Percentiles rank a stretch among this genome's conserved stretches.
Conservation (phyloP, 495 filamentous ascomycete genomes). For the Penicillium daleae region DNA sequence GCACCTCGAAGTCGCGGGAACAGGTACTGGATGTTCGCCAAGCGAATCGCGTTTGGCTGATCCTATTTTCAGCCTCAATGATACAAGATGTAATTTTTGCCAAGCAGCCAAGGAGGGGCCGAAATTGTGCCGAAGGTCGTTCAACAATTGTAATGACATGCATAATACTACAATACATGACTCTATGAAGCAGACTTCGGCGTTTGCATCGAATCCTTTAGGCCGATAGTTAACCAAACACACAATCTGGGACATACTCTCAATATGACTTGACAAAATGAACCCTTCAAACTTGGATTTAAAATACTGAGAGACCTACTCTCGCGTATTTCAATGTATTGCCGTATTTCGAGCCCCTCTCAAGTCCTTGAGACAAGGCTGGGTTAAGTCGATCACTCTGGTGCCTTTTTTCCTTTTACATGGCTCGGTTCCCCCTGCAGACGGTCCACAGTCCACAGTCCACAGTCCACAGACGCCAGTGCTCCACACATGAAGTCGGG, state of each 20-base stretch:
- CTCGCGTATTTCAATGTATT: neutral
- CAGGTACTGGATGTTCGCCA: no score
- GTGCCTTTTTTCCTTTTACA: neutral
- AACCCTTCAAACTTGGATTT: neutral
- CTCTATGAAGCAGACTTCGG: no score
- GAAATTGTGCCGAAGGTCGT: neutral
- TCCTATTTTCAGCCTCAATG: neutral
- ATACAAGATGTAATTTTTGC: neutral
- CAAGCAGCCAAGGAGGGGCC: neutral
- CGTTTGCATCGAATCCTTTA: no score
- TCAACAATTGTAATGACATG: neutral
- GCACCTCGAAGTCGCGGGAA: no score
- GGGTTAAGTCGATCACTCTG: neutral
- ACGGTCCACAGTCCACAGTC: no score
- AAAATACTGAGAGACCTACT: no score
- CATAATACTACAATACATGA: no score
- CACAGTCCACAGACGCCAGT: no score
- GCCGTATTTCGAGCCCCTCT: neutral
- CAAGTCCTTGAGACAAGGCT: neutral
- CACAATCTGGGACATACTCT: no score
- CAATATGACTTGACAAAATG: neutral
- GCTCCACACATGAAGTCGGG: neutral
- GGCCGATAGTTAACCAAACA: no score
- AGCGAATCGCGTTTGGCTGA: neutral
- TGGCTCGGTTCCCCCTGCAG: neutral